phyloP scores from a whole-genome alignment of 441 rosid species.

The Euphorbia schlechtendalii region DNA sequence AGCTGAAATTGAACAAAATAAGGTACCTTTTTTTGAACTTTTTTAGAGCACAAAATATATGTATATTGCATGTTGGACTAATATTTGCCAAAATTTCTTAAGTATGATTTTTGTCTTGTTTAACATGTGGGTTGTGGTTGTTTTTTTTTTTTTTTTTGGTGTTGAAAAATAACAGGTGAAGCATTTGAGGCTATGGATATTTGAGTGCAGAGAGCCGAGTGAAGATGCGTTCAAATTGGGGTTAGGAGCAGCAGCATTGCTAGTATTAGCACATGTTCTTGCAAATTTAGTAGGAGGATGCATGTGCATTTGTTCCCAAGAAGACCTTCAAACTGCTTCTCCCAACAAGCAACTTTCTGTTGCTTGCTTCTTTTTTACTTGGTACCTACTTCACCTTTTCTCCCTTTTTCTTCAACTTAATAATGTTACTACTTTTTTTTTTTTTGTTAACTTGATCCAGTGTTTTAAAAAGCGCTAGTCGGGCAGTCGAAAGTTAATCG shows the following conservation, averaged over 20 bases:
- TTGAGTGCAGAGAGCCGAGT: conserved; percentile 86
- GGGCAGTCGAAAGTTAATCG: too few relatives aligned
- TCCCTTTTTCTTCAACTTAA: background rate
- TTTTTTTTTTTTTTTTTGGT: background rate
- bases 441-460: too few relatives aligned
- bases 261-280: conserved; percentile 63
- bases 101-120: background rate
- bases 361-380: conserved; percentile 65
- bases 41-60: too few relatives aligned
- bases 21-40: conserved; percentile 29
- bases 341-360: conserved; percentile 59
- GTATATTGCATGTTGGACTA: background rate
- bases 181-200: conserved; percentile 74
- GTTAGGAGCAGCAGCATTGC: conserved; percentile 54
- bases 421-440: too few relatives aligned
- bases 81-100: background rate
- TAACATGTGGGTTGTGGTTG: background rate
- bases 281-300: conserved; percentile 82
- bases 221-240: conserved; percentile 74
- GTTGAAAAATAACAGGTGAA: conserved; percentile 41
- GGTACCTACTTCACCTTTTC: conserved; percentile 31
- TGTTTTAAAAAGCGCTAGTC: too few relatives aligned
- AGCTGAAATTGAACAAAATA: conserved; percentile 81
- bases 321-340: conserved; percentile 64
- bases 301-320: conserved; percentile 70